Base-by-base conservation (phyloP, 2,329 filamentous ascomycete species). In the Lachnellula subtilissima region DNA sequence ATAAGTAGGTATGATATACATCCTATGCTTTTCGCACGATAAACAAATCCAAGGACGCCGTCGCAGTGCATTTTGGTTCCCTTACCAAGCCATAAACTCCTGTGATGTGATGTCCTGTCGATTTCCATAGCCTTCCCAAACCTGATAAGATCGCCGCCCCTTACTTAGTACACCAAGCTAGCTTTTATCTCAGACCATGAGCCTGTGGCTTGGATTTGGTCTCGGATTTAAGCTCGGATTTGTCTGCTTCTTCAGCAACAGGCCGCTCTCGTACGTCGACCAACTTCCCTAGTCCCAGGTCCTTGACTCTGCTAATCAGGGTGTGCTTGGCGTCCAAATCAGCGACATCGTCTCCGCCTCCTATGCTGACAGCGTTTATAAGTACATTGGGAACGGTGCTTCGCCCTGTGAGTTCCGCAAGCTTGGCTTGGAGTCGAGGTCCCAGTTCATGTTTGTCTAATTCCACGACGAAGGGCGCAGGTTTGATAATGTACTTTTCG, bases 361-460 rank as follows among this genome's bases (percentile, higher is more conserved):
- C 94, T 59, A 97, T 90, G 72, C 88, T 94, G 71, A 87, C 85
- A 47, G 91, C 91, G 67, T 91, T 89, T 66, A 99, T 80, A 64
- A 99, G 79, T 37, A 97, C 81, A 69, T 99, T 99, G 15, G 94
- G 94, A 0, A 99, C 94, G 0, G 94, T 99, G 57, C 77, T 79
- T 50, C 93, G 83, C 46, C 89, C 88, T 0, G 94, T 97, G 69
- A 83, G 87, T 57, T 85, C 81, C 15, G 73, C 79, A 9, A 99
- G 77, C 17, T 83, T 80, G 9, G 79, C 81, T 72, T 99, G 94
- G 43, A 99, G 74, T 54, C 82, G 74, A 1, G 75, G 68, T 37
- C 93, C 94, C 12, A 95, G 78, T 0, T 84, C 82, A 69, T 97
- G 90, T 61, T 84, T 73, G 73, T 99, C 91, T 12, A 99, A 82